Conservation (phyloP, 2,329 filamentous ascomycete species). For the Lachnellula hyalina region DNA sequence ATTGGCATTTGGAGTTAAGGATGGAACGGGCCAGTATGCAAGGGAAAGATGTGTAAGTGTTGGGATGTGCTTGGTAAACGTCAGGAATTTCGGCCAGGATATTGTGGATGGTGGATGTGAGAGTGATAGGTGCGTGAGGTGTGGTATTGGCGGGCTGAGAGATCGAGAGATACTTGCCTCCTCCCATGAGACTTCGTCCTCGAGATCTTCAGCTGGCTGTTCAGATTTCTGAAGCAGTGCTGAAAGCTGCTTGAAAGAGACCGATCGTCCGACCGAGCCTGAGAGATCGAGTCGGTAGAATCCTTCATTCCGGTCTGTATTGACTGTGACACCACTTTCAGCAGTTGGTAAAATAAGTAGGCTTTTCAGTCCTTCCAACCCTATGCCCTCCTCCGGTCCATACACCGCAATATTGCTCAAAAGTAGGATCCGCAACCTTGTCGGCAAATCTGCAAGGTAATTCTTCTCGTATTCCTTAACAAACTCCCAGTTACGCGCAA, state of each 20-base stretch:
- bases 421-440: slow-evolving; percentile 46
- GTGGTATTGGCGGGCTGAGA: slow-evolving; percentile 38
- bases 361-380: slow-evolving; percentile 44
- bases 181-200: slow-evolving; percentile 25
- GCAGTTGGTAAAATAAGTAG: slow-evolving; percentile 37
- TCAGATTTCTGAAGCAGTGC: slow-evolving; percentile 37
- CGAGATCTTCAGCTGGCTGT: slow-evolving; percentile 2
- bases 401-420: slow-evolving; percentile 45
- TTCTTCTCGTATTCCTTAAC: slow-evolving; percentile 52
- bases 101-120: slow-evolving; percentile 36
- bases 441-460: slow-evolving; percentile 51
- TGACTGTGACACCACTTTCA: slow-evolving; percentile 17
- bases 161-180: slow-evolving; percentile 21
- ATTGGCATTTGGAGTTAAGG: slow-evolving; percentile 50
- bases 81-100: slow-evolving; percentile 55
- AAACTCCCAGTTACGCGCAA: slow-evolving; percentile 50
- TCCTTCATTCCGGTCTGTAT: slow-evolving; percentile 37
- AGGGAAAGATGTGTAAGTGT: slow-evolving; percentile 56
- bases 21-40: slow-evolving; percentile 57
- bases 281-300: slow-evolving; percentile 51
- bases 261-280: slow-evolving; percentile 44
- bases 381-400: slow-evolving; percentile 41
- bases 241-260: slow-evolving; percentile 48
- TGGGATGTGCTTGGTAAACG: slow-evolving; percentile 46
- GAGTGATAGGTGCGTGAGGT: slow-evolving; percentile 56